These are phyloP conservation scores for Paxillus rubicundulus DNA, from an alignment of 768 basidiomycete genomes.

Conservation along the genomic window DNA sequence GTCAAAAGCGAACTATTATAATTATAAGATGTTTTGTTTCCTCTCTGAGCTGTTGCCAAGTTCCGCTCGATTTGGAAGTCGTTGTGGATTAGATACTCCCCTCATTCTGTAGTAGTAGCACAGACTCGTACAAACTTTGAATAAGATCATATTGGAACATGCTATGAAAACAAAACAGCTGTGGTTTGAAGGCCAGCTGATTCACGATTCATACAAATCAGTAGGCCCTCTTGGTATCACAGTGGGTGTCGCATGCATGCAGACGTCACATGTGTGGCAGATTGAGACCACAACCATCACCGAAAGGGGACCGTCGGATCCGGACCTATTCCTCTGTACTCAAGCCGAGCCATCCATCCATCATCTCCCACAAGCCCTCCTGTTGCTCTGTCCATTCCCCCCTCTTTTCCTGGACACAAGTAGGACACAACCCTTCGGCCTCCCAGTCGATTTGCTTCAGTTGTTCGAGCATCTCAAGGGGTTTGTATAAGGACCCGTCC, in stretches of 20 bases:
- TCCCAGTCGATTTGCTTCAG: slow-evolving; percentile 62
- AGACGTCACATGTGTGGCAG: too few species aligned
- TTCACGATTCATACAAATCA: slow-evolving; percentile 18
- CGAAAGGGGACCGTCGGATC: not conserved
- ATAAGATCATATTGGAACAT: not conserved
- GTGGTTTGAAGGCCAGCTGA: slow-evolving; percentile 21
- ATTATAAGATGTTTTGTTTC: not conserved
- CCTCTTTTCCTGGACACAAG: slow-evolving; percentile 56
- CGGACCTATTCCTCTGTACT: slow-evolving; percentile 10
- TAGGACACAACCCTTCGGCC: slow-evolving; percentile 52
- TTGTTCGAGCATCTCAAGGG: slow-evolving; percentile 65
- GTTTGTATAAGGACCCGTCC: slow-evolving; percentile 62
- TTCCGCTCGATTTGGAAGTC: slow-evolving; percentile 6
- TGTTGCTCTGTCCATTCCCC: slow-evolving; percentile 69
- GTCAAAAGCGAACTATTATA: not conserved
- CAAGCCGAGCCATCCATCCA: slow-evolving; percentile 55
- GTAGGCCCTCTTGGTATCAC: not conserved
- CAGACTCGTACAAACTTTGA: slow-evolving; percentile 1
- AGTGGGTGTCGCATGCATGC: too few species aligned
- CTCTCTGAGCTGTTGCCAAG: not conserved
- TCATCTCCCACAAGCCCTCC: slow-evolving; percentile 51
- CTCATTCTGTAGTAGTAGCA: not conserved
- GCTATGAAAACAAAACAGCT: slow-evolving; percentile 13
- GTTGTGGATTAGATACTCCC: not conserved
- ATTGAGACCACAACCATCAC: not conserved